Evolutionary conservation across 129 eudicot species (phyloP).

Genomic region (Deinandra increscens): DNA sequence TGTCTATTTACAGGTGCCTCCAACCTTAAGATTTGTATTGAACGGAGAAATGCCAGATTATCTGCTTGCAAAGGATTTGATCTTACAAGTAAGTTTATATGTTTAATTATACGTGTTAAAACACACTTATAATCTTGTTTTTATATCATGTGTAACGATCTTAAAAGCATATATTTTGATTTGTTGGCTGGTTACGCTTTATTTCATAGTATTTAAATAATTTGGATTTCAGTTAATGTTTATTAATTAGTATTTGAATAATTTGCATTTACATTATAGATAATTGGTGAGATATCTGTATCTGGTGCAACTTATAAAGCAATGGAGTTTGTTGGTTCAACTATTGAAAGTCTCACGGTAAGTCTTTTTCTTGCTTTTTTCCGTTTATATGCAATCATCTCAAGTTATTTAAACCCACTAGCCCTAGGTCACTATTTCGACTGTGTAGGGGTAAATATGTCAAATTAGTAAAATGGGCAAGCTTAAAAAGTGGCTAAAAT

Average conservation of each 20-base stretch:
- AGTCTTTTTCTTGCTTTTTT: conserved; percentile 30
- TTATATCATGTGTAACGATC: no score
- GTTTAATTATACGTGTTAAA: no score
- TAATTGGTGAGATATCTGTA: conserved; percentile 95
- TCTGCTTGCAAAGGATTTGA: conserved; percentile 93
- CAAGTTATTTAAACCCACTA: no score
- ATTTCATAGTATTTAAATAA: background rate
- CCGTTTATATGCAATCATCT: background rate
- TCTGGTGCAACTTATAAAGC: conserved; percentile 97
- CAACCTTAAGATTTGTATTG: conserved; percentile 91
- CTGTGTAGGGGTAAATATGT: no score
- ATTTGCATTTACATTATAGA: conserved; percentile 38
- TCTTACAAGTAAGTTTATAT: conserved; percentile 66
- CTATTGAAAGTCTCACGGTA: conserved; percentile 82
- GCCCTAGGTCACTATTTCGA: no score
- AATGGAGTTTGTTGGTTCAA: conserved; percentile 97
- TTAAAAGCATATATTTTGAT: no score
- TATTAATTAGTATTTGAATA: background rate
- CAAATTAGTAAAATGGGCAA: no score
- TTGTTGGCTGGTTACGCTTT: no score
- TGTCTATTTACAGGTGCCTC: conserved; percentile 70
- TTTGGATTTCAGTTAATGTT: conserved; percentile 1
- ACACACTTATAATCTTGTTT: no score
- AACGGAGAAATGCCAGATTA: conserved; percentile 98
- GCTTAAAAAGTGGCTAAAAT: no score